Evolutionary conservation across 1,139 yeast genomes (phyloP), one percentile per base, ranked within the genome.

Genomic region (Kodamaea fungicola): DNA sequence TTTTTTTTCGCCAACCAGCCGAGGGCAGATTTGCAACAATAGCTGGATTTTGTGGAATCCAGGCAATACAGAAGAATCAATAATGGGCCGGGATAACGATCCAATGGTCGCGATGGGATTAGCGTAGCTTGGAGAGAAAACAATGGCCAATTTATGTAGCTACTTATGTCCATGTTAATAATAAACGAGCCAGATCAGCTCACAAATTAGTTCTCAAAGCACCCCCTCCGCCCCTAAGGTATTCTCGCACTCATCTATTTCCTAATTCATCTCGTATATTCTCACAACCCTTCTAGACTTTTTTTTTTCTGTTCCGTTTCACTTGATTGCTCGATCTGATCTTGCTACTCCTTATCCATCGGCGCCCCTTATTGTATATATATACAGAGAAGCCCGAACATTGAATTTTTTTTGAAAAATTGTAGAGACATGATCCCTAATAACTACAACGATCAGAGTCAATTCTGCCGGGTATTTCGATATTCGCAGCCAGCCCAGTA

Each of bases 311-410:
- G 26, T 23, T 23, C 26, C 10, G 26, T 23, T 23, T 23, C 26
- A 22, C 24, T 33, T 28, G 35, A 30, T 33, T 28, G 35, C 35
- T 33, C 32, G 35, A 33, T 33, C 35, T 32, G 34, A 32, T 32
- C 34, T 32, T 32, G 34, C 34, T 33, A 33, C 35, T 33, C 35
- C 35, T 33, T 33, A 27, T 21, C 24, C 10, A 8, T 19, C 24
- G 25, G 16, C 34, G 27, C 34, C 34, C 34, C 34, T 28, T 28
- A 26, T 24, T 24, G 29, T 27, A 27, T 27, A 27, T 27, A 27
- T 27, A 27, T 12, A 12, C 12, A 27, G 4, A 8, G 19, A 16
- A 16, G 19, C 19, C 19, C 19, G 19, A 16, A 16, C 19, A 16
- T 16, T 16, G 19, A 16, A 16, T 16, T 16, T 16, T 16, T 16